Percentiles rank a stretch among this genome's conserved stretches.
phyloP scores from a whole-genome alignment of 208 protist genomes.

The Leishmania major region DNA sequence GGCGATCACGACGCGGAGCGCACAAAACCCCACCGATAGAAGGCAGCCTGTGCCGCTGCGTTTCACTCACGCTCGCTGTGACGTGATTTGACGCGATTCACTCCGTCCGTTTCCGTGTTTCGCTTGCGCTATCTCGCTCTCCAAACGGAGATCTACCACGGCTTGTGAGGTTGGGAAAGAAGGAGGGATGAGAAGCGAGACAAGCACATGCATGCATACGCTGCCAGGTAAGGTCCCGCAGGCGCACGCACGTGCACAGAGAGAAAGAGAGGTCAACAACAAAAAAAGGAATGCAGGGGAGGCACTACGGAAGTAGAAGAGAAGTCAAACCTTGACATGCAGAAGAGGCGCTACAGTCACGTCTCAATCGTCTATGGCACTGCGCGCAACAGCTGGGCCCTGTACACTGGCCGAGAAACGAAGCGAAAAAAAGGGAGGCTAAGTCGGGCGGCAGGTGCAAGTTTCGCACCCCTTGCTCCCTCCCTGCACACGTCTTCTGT shows the following conservation, averaged over 20 bases:
- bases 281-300: not conserved
- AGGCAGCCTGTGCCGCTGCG: not conserved
- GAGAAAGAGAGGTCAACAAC: not conserved
- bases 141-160: too few species aligned
- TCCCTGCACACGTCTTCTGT: not conserved
- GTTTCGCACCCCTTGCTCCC: not conserved
- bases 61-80: not conserved
- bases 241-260: not conserved
- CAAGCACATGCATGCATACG: slow-evolving; percentile 1
- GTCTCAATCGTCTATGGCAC: too few species aligned
- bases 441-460: not conserved
- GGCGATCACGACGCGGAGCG: not conserved
- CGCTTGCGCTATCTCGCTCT: not conserved
- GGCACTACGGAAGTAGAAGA: too few species aligned
- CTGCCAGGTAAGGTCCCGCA: not conserved
- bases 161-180: not conserved
- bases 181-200: not conserved
- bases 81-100: not conserved
- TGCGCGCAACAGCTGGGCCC: not conserved
- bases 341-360: not conserved
- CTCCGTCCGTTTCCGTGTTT: slow-evolving; percentile 11
- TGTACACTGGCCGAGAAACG: not conserved
- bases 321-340: not conserved
- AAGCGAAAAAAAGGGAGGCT: not conserved
- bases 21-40: not conserved